These are phyloP conservation scores for Ustilago sp. DNA, from an alignment of 1,284 basidiomycete species.

Conservation along the genomic window DNA sequence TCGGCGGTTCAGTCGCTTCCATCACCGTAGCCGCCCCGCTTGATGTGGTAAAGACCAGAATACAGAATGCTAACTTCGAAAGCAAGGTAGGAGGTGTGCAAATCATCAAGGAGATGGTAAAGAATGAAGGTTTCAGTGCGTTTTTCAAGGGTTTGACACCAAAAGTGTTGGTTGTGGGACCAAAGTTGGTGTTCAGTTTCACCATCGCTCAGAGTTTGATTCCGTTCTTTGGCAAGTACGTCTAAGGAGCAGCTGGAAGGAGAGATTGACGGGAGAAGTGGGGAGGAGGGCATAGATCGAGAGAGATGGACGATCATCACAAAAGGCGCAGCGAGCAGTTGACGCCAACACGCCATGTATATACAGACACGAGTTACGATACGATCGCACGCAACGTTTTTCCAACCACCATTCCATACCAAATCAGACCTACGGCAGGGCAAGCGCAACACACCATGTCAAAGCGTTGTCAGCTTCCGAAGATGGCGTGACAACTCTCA, in stretches of 20 bases:
- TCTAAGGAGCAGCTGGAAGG: conserved; percentile 14
- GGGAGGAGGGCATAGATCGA: no score
- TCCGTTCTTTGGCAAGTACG: conserved; percentile 83
- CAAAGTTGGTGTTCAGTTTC: conserved; percentile 97
- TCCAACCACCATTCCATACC: conserved; percentile 5
- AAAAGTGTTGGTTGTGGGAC: conserved; percentile 89
- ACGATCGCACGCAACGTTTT: neutral
- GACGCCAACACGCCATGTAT: neutral
- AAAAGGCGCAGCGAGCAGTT: neutral
- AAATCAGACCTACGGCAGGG: neutral
- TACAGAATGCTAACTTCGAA: conserved; percentile 98
- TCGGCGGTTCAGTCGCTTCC: conserved; percentile 92
- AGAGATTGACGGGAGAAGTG: neutral
- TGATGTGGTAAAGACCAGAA: conserved; percentile 87
- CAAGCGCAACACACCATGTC: neutral
- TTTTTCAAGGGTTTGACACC: conserved; percentile 95
- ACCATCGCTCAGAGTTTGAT: conserved; percentile 96
- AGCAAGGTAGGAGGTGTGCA: conserved; percentile 84
- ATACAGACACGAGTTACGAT: neutral
- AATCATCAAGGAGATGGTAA: conserved; percentile 87
- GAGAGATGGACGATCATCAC: neutral
- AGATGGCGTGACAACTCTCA: no score
- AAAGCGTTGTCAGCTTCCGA: no score
- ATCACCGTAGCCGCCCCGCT: conserved; percentile 96
- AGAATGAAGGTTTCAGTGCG: conserved; percentile 84